Percentiles rank a stretch among this genome's conserved stretches.
These are phyloP conservation scores for Pseudotsuga menziesii DNA, from an alignment of 75 land plant species.

Conservation along the genomic window DNA sequence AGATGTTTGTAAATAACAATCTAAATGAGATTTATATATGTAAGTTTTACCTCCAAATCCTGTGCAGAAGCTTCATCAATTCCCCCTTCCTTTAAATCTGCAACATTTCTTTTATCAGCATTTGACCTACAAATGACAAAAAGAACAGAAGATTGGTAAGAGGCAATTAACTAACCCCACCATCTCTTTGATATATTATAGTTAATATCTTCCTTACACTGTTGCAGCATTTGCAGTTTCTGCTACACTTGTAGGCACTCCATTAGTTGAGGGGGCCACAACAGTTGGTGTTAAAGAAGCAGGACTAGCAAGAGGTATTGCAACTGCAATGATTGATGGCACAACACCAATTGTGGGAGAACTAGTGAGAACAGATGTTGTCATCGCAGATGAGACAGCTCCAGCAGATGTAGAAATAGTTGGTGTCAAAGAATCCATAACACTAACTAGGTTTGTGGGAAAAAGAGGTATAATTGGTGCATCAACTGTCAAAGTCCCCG, in stretches of 20 bases:
- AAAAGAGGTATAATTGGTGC: conserved; percentile 10
- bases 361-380: conserved; percentile 4
- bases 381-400: conserved; percentile 11
- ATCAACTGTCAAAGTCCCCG: conserved; percentile 9
- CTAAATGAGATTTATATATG: not conserved
- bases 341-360: conserved; percentile 10
- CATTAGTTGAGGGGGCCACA: not conserved
- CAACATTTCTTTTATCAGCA: conserved; percentile 15
- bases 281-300: conserved; percentile 10
- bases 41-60: conserved; percentile 59
- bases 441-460: conserved; percentile 19
- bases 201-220: not conserved
- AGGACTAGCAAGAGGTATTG: conserved; percentile 14
- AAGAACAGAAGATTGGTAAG: not conserved
- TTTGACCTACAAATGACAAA: conserved; percentile 3
- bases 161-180: not conserved
- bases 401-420: conserved; percentile 12
- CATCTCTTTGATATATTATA: not conserved
- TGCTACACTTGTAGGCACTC: not conserved
- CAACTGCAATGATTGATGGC: not conserved
- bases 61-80: conserved; percentile 50
- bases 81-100: conserved; percentile 17
- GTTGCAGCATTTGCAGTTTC: conserved; percentile 8
- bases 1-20: not conserved
- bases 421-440: conserved; percentile 20